These are phyloP conservation scores for Aureobasidium melanogenum DNA, from an alignment of 2,329 filamentous ascomycete genomes.

Conservation along the genomic window DNA sequence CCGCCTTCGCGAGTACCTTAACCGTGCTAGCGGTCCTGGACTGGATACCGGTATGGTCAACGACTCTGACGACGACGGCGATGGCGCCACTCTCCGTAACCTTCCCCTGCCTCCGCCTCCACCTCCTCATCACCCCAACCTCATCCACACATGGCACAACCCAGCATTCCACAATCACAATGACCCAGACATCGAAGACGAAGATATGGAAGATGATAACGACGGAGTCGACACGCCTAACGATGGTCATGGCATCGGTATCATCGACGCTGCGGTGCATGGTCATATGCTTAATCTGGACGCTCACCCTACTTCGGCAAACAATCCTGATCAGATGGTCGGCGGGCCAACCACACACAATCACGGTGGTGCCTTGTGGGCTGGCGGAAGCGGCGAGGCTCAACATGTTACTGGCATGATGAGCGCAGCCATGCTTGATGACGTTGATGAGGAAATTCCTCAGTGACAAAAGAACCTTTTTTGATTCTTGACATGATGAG, in stretches of 20 bases:
- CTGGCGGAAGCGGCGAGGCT: constrained; percentile 15
- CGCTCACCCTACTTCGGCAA: constrained; percentile 13
- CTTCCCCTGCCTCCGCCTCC: constrained; percentile 6
- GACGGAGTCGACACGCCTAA: constrained; percentile 15
- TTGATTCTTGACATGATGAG: not conserved
- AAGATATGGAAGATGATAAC: constrained; percentile 20
- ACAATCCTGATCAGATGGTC: not conserved
- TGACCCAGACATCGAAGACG: constrained; percentile 16
- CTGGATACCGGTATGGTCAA: constrained; percentile 7
- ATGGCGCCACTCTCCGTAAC: constrained; percentile 9
- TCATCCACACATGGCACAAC: constrained; percentile 8
- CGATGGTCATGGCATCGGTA: not conserved
- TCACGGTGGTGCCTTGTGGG: constrained; percentile 4
- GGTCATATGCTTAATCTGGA: constrained; percentile 26
- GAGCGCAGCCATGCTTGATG: constrained; percentile 29
- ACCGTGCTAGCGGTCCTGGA: constrained; percentile 29
- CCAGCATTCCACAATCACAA: constrained; percentile 10
- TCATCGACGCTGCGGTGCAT: not conserved
- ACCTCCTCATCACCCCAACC: constrained; percentile 3
- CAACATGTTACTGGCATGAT: constrained; percentile 31
- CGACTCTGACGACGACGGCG: constrained; percentile 18
- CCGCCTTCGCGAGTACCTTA: constrained; percentile 70
- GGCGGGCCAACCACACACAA: not conserved
- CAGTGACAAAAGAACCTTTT: not conserved
- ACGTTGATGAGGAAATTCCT: constrained; percentile 23